phyloP scores from a whole-genome alignment of 495 filamentous ascomycete species.

The Schizothecium vesticola region DNA sequence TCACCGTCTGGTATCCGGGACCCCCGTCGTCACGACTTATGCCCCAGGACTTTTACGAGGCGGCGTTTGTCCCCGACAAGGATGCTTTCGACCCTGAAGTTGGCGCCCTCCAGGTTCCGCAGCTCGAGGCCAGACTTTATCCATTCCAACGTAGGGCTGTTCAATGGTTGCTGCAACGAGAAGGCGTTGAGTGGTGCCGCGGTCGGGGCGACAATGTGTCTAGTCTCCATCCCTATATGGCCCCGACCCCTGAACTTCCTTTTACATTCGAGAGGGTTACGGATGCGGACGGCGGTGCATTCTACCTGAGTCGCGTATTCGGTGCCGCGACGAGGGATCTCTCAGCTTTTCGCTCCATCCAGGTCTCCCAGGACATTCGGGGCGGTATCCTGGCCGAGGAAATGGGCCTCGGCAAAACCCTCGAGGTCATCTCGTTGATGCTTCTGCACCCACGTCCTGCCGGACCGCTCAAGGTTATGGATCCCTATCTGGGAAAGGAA shows the following conservation, averaged over 20 bases:
- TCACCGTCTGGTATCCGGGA: constrained; percentile 27
- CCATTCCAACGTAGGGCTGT: constrained; percentile 43
- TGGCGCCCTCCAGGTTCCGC: constrained; percentile 20
- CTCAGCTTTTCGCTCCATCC: constrained; percentile 32
- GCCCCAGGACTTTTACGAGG: constrained; percentile 43
- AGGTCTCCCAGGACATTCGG: constrained; percentile 40
- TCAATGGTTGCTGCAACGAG: constrained; percentile 42
- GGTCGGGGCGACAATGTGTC: constrained; percentile 1
- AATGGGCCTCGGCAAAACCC: constrained; percentile 94
- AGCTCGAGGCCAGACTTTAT: constrained; percentile 32
- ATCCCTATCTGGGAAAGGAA: constrained; percentile 27
- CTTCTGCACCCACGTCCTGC: constrained; percentile 49
- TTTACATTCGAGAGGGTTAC: constrained; percentile 14
- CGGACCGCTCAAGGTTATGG: constrained; percentile 13
- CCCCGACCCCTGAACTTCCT: constrained; percentile 2
- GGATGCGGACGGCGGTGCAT: constrained; percentile 28
- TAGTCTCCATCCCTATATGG: constrained; percentile 13
- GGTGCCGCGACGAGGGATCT: constrained; percentile 54
- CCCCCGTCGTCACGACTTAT: not conserved
- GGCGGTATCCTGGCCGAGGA: constrained; percentile 84
- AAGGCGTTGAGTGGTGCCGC: constrained; percentile 36
- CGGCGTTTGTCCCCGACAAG: constrained; percentile 34
- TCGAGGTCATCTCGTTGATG: constrained; percentile 79
- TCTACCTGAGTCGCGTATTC: constrained; percentile 57
- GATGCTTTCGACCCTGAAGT: constrained; percentile 18